Conservation (phyloP, 441 rosid species). For the Corymbia calophylla region DNA sequence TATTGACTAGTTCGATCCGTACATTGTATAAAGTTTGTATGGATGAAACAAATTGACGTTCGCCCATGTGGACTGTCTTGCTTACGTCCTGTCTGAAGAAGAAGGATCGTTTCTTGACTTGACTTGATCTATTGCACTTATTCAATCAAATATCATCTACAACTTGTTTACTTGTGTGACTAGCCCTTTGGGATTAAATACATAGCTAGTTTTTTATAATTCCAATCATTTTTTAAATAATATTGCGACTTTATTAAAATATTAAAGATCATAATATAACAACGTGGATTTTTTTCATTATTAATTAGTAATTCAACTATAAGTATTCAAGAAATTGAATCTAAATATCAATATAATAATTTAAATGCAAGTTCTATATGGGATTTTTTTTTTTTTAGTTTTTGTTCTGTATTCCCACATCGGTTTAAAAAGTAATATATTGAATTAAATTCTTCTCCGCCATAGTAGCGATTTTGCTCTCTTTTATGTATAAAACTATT, state of each 20-base stretch:
- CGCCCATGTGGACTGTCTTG: fast-evolving
- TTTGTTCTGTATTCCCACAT: no score
- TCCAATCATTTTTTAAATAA: no score
- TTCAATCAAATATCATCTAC: background rate
- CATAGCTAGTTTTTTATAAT: no score
- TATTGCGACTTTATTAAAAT: background rate
- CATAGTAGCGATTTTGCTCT: background rate
- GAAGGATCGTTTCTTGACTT: background rate
- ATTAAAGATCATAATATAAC: background rate
- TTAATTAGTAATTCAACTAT: background rate
- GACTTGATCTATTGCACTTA: background rate
- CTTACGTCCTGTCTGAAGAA: background rate
- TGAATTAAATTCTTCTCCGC: background rate
- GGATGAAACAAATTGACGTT: no score
- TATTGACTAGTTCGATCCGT: no score
- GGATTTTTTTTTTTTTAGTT: no score
- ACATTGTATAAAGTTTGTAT: no score
- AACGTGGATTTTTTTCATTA: fast-evolving
- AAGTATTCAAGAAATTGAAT: background rate
- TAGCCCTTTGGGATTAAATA: background rate
- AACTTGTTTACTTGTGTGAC: background rate
- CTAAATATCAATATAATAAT: background rate
- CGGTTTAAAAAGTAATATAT: background rate
- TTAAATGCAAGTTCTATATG: background rate
- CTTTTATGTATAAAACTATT: background rate